Conservation (phyloP, 257 asterid species). For the Gentiana macrophylla region DNA sequence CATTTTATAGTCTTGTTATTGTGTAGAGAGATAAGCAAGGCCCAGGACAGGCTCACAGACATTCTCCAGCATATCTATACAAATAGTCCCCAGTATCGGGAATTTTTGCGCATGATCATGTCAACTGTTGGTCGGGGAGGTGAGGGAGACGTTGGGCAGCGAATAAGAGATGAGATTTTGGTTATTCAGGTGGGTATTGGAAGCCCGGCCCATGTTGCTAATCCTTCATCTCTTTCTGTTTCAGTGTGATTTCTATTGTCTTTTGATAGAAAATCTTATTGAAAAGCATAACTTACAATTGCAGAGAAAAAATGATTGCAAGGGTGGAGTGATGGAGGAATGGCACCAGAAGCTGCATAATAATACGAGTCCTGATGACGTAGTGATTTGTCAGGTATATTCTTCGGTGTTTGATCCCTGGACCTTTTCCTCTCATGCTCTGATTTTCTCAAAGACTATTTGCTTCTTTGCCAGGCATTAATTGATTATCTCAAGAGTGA, state of each 20-base stretch:
- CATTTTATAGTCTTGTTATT: conserved; percentile 10
- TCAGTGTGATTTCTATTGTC: background rate
- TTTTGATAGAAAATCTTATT: background rate
- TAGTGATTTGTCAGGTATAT: conserved; percentile 89
- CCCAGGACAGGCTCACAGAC: conserved; percentile 96
- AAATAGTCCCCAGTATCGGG: conserved; percentile 60
- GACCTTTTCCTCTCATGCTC: too few species aligned
- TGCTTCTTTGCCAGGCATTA: conserved; percentile 52
- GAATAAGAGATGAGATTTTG: conserved; percentile 95
- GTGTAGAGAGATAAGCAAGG: conserved; percentile 90
- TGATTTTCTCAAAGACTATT: background rate
- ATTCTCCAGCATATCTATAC: conserved; percentile 57
- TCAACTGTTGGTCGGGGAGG: conserved; percentile 99
- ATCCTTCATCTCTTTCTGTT: background rate
- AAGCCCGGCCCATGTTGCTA: background rate
- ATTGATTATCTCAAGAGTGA: conserved; percentile 76
- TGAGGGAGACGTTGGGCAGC: conserved; percentile 99
- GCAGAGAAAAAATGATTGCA: conserved; percentile 87
- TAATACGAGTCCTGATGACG: conserved; percentile 99
- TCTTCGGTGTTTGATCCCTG: too few species aligned
- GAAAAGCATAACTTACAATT: conserved; percentile 12
- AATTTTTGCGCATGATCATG: conserved; percentile 79
- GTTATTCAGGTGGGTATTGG: conserved; percentile 67
- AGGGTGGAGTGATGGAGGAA: conserved; percentile 98
- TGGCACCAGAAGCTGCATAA: conserved; percentile 99